Evolutionary conservation across 1,284 basidiomycete genomes (phyloP).

Genomic region (Peniophora sp.): DNA sequence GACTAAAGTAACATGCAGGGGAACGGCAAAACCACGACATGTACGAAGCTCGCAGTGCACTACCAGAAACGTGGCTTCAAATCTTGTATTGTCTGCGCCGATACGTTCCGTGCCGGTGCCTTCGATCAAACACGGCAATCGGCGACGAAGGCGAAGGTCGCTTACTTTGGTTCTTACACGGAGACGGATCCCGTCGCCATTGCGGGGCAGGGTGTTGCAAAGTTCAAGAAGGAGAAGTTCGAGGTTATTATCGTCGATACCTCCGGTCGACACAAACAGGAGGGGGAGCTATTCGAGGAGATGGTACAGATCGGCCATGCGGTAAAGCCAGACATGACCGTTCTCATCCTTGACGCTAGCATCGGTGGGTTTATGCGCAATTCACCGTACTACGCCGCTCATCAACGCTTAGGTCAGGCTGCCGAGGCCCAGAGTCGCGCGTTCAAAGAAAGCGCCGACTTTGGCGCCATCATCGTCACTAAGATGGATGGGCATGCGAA

Average conservation of each 20-base stretch:
- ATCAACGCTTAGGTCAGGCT: slow-evolving; percentile 70
- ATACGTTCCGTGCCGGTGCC: slow-evolving; percentile 98
- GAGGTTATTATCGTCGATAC: slow-evolving; percentile 99
- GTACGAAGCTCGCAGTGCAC: slow-evolving; percentile 95
- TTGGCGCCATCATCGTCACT: slow-evolving; percentile 98
- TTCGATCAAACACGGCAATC: slow-evolving; percentile 97
- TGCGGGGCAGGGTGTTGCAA: slow-evolving; percentile 88
- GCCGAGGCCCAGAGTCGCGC: slow-evolving; percentile 94
- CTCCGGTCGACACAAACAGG: slow-evolving; percentile 95
- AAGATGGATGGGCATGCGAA: slow-evolving; percentile 99
- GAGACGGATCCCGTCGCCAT: slow-evolving; percentile 97
- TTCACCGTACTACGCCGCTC: slow-evolving; percentile 5
- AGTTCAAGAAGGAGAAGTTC: slow-evolving; percentile 97
- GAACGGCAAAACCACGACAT: slow-evolving; percentile 97
- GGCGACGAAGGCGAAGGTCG: slow-evolving; percentile 97
- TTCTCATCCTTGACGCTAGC: slow-evolving; percentile 83
- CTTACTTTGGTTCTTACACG: slow-evolving; percentile 98
- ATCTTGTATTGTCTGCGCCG: slow-evolving; percentile 97
- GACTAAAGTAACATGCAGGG: slow-evolving; percentile 44
- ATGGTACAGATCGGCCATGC: slow-evolving; percentile 96
- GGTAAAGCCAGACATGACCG: slow-evolving; percentile 90
- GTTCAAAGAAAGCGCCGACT: slow-evolving; percentile 97
- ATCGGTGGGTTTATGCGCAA: slow-evolving; percentile 44
- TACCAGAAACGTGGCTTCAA: slow-evolving; percentile 97
- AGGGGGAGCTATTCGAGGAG: slow-evolving; percentile 94